Evolutionary conservation across 78 protist species (phyloP), one percentile per base, ranked within the genome.

Genomic region (Diacronema lutheri): DNA sequence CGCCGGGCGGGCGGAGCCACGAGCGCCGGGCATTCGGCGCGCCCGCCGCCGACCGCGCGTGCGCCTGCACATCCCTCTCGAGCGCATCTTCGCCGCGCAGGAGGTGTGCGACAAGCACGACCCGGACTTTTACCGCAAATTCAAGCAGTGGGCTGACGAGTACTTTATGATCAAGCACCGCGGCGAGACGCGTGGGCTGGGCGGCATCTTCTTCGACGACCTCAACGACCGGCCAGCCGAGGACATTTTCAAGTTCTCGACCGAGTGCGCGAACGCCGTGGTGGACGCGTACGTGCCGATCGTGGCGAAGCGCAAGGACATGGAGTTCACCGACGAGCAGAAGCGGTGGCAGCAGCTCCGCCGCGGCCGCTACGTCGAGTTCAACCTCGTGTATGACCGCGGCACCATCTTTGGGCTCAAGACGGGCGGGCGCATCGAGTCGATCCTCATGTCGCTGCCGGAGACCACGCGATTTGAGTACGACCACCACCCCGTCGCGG

Each of bases 131-230:
- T 87, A 80, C 40, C 37, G 81, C 44, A 31, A 41, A 26, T 87
- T 87, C 71, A 87, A 87, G 73, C 55, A 57, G 81, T 87, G 90
- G 90, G 85, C 86, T 2, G 90, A 87, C 81, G 86, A 80, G 71
- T 87, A 80, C 84, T 87, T 74, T 60, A 1, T n/a, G 55, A 87
- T 87, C 84, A 82, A 82, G 84, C 90, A 86, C 78, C 84, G 90
- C 57, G 90, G 90, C 77, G 90, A 87, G 90, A 66, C 82, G 40
- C 90, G 90, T 29, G 90, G 90, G 44, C 80, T 87, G n/a, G 90
- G 90, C 71, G 90, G 90, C 85, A 87, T 87, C 90, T 87, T 87
- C 85, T 87, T 87, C 81, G 90, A 87, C 72, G 90, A 87, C 81
- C 76, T 41, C 26, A 78, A 80, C 79, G 90, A 87, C 60, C 29